Conservation (phyloP, 352 stramenopile genomes). For the Pythium scleroteichum region DNA sequence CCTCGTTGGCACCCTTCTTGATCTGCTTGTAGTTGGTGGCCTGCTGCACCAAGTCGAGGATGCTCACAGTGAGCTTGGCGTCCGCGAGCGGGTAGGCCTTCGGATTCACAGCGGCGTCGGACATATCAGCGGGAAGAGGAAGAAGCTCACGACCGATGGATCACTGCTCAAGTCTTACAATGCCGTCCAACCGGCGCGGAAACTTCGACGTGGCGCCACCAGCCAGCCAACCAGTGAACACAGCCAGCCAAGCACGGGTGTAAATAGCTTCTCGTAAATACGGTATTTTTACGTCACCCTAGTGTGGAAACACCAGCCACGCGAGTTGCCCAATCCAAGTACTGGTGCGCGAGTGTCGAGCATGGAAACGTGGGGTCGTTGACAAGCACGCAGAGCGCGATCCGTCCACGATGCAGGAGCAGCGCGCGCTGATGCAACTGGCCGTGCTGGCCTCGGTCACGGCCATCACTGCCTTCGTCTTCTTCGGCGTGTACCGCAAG, state of each 20-base stretch:
- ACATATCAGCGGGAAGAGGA: neutral
- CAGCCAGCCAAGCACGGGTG: neutral
- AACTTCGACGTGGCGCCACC: slow-evolving; percentile 26
- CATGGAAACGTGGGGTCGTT: slow-evolving; percentile 28
- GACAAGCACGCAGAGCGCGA: slow-evolving; percentile 8
- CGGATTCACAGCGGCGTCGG: slow-evolving; percentile 79
- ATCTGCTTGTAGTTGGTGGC: slow-evolving; percentile 99
- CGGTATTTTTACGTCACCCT: slow-evolving; percentile 14
- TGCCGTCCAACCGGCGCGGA: slow-evolving; percentile 3
- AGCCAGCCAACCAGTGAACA: slow-evolving; percentile 29
- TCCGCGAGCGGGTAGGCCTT: slow-evolving; percentile 98
- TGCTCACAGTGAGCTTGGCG: slow-evolving; percentile 97
- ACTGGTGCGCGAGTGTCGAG: slow-evolving; percentile 9
- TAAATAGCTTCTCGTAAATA: slow-evolving; percentile 24
- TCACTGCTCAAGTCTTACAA: slow-evolving; percentile 65
- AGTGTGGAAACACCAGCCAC: neutral
- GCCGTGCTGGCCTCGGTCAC: slow-evolving; percentile 72
- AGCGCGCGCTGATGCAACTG: slow-evolving; percentile 63
- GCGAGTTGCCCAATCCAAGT: neutral
- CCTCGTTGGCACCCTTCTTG: slow-evolving; percentile 99
- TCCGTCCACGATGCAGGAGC: slow-evolving; percentile 20
- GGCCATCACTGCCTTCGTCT: slow-evolving; percentile 61
- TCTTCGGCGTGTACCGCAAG: slow-evolving; percentile 51
- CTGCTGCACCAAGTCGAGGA: slow-evolving; percentile 99
- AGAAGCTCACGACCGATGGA: slow-evolving; percentile 89